Evolutionary conservation across 495 filamentous ascomycete genomes (phyloP), one percentile per base, ranked within the genome.

Genomic region (Tetracladium marchalianum): DNA sequence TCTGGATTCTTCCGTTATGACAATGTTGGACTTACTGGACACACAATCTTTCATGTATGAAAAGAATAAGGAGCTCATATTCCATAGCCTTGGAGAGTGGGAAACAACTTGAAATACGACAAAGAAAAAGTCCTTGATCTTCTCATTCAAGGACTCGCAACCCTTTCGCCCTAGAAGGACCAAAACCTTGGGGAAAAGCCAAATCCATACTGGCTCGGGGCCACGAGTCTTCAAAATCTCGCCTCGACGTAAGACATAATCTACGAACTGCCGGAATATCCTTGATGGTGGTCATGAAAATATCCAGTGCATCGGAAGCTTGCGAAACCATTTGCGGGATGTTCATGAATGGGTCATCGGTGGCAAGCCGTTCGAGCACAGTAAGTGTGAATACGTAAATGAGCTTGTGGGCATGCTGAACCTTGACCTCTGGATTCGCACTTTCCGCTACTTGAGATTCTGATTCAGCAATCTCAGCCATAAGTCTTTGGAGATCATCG

Each of bases 361-460:
- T 41, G 17, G 59, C 63, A 4, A 82, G 69, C 32, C 69, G 68
- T 45, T 85, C 85, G 2, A 98, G 63, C 16, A 90, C 84, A 37
- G 87, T 86, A 55, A 85, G 79, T 41, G 85, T 73, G 52, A 93
- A 82, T 49, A 95, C 82, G 52, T 80, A 82, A 31, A 97, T 81
- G 18, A 97, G 72, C 63, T 85, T 82, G 59, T 85, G 80, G 51
- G 90, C 87, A 59, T 88, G 76, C 7, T 79, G 73, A 40, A 85
- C 62, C 49, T 81, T 78, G 43, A 85, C 78, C 47, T 82, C 77
- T 5, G 71, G 44, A n/a, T 69, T 58, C 47, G 67, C 34, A 53
- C 51, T 57, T 57, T 64, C 55, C 47, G 68, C 50, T 35, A 63
- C 56, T 34, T 66, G 57, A 15, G 58, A 55, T 52, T 68, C 67